phyloP scores from a whole-genome alignment of 176 grass and related monocot genomes.

The Saccharum spontaneum region DNA sequence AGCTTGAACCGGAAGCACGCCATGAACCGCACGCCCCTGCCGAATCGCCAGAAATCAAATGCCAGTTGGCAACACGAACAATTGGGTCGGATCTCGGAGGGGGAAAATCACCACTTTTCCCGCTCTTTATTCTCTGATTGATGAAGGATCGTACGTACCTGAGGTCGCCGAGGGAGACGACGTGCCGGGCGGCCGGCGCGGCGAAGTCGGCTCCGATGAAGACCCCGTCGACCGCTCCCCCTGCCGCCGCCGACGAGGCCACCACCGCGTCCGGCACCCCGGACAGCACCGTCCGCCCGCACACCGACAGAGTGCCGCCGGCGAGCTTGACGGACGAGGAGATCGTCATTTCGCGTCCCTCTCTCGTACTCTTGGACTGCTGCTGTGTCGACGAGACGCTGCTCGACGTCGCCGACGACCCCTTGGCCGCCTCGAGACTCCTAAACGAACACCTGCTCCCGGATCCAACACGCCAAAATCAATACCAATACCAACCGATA shows the following conservation, averaged over 20 bases:
- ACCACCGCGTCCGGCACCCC: slow-evolving; percentile 55
- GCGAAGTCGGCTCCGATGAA: slow-evolving; percentile 72
- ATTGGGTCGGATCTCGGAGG: background rate
- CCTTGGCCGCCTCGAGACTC: slow-evolving; percentile 4
- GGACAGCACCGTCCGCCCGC: slow-evolving; percentile 58
- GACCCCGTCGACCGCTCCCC: slow-evolving; percentile 66
- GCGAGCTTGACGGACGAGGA: slow-evolving; percentile 54
- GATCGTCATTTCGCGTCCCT: slow-evolving; percentile 66
- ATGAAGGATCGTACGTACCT: slow-evolving; percentile 40
- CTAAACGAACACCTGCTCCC: background rate
- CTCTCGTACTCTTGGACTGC: background rate
- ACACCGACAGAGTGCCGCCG: slow-evolving; percentile 48
- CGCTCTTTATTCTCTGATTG: background rate
- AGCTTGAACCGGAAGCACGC: slow-evolving; percentile 95
- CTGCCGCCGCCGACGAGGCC: slow-evolving; percentile 52
- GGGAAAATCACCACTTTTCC: background rate
- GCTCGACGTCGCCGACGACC: background rate
- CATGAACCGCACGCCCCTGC: slow-evolving; percentile 69
- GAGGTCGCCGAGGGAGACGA: slow-evolving; percentile 70
- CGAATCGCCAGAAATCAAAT: background rate
- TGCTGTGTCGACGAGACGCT: background rate
- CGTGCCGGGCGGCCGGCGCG: slow-evolving; percentile 45
- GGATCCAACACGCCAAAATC: background rate
- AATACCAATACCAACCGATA: background rate
- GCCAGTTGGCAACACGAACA: background rate